These are phyloP conservation scores for Biancaea sappan DNA, from an alignment of 306 rosid genomes.

Conservation along the genomic window DNA sequence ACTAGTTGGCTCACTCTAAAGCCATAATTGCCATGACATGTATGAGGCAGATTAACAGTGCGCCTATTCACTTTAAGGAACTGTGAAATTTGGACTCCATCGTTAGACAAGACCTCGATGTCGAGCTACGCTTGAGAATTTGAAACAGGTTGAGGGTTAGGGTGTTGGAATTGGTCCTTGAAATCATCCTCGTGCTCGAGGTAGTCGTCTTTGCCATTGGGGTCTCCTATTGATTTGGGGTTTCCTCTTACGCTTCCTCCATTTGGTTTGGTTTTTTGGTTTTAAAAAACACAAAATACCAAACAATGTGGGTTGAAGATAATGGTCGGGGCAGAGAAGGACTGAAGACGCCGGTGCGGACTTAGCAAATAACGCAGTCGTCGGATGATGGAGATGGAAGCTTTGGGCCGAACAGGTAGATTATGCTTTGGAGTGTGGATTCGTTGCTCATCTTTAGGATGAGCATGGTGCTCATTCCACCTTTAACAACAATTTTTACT, in stretches of 20 bases:
- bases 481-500: no score
- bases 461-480: no score
- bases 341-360: no score
- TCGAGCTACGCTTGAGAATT: slow-evolving; percentile 45
- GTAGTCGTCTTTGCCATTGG: slow-evolving; percentile 40
- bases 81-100: slow-evolving; percentile 56
- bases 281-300: no score
- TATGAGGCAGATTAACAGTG: slow-evolving; percentile 73
- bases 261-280: slow-evolving; percentile 51
- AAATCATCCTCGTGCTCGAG: slow-evolving; percentile 54
- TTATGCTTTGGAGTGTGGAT: no score
- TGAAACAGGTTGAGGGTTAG: slow-evolving; percentile 37
- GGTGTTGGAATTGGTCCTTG: slow-evolving; percentile 51
- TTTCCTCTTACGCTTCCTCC: slow-evolving; percentile 29
- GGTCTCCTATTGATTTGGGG: slow-evolving; percentile 45
- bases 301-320: no score
- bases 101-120: slow-evolving; percentile 67
- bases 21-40: slow-evolving; percentile 65
- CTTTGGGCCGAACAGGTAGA: no score
- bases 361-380: no score
- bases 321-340: no score
- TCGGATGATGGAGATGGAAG: no score
- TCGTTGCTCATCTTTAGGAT: no score
- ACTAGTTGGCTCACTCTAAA: slow-evolving; percentile 65
- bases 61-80: slow-evolving; percentile 69